Evolutionary conservation across 345 rosid genomes (phyloP).

Genomic region (Populus euphratica): DNA sequence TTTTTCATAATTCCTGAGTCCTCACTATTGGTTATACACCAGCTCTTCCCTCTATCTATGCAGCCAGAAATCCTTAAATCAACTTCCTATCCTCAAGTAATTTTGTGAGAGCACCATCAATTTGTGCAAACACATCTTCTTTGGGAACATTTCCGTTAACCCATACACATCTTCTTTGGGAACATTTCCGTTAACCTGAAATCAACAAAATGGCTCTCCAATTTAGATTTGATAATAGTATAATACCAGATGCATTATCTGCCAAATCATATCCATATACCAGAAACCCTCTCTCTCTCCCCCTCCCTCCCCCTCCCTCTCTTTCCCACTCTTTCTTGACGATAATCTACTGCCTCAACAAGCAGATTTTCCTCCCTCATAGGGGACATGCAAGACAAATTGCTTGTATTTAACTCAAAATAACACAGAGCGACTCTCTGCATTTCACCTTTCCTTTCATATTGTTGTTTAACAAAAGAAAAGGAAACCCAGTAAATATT

Average conservation of each 20-base stretch:
- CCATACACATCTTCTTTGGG: constrained; percentile 65
- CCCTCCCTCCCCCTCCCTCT: no score
- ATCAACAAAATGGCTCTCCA: constrained; percentile 2
- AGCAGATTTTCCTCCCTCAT: neutral
- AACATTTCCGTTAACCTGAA: constrained; percentile 61
- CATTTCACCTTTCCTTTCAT: neutral
- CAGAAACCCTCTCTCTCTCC: neutral
- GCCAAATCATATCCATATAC: neutral
- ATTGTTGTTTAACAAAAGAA: neutral
- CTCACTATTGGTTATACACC: neutral
- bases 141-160: constrained; percentile 56
- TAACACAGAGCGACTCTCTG: neutral
- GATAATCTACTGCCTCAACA: neutral
- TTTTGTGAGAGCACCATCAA: constrained; percentile 43
- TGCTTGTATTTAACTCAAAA: neutral
- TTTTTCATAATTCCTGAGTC: neutral
- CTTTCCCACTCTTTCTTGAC: neutral
- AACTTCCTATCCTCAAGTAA: constrained; percentile 38
- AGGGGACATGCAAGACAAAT: neutral
- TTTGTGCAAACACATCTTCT: constrained; percentile 56
- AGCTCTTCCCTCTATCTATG: constrained; percentile 18
- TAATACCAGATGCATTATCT: neutral
- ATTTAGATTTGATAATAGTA: neutral
- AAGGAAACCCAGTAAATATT: neutral
- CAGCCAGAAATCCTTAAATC: constrained; percentile 36